These are phyloP conservation scores for Colletotrichum sp. DNA, from an alignment of 2,329 filamentous ascomycete genomes.

Conservation along the genomic window DNA sequence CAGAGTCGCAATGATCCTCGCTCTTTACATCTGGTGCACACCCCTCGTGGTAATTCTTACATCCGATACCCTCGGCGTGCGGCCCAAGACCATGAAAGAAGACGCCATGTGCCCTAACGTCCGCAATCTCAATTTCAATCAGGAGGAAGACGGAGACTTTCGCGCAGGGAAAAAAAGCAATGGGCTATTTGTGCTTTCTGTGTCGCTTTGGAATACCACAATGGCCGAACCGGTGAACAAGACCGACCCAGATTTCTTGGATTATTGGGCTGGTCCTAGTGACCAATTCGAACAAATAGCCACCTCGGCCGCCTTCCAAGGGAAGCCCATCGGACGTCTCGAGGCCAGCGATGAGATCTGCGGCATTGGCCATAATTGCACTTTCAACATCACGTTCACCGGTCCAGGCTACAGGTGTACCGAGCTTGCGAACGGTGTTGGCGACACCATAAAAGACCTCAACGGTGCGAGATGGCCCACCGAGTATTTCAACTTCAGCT, in stretches of 20 bases:
- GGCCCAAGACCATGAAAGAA: slow-evolving; percentile 23
- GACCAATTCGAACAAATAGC: slow-evolving; percentile 31
- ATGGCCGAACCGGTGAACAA: too few relatives aligned
- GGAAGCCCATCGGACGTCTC: slow-evolving; percentile 25
- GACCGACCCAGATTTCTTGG: slow-evolving; percentile 24
- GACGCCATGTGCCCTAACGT: too few relatives aligned
- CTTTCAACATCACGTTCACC: slow-evolving; percentile 35
- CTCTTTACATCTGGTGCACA: slow-evolving; percentile 40
- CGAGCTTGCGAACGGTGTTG: slow-evolving; percentile 31
- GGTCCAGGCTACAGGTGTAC: slow-evolving; percentile 42
- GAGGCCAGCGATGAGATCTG: slow-evolving; percentile 36
- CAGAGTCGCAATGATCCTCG: slow-evolving; percentile 37
- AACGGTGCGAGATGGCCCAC: slow-evolving; percentile 26
- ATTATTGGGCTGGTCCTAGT: slow-evolving; percentile 34
- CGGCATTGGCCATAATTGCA: slow-evolving; percentile 38
- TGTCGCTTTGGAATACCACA: slow-evolving; percentile 36
- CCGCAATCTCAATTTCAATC: too few relatives aligned
- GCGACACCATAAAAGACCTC: slow-evolving; percentile 24
- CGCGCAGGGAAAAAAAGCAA: slow-evolving; percentile 33
- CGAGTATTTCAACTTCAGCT: slow-evolving; percentile 25
- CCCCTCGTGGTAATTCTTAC: slow-evolving; percentile 43
- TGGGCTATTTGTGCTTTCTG: slow-evolving; percentile 30
- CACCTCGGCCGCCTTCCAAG: slow-evolving; percentile 28
- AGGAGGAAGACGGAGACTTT: slow-evolving; percentile 29
- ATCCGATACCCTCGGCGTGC: slow-evolving; percentile 39